Percentiles rank a stretch among this genome's conserved stretches.
Conservation (phyloP, 345 rosid species). For the Sonneratia alba region DNA sequence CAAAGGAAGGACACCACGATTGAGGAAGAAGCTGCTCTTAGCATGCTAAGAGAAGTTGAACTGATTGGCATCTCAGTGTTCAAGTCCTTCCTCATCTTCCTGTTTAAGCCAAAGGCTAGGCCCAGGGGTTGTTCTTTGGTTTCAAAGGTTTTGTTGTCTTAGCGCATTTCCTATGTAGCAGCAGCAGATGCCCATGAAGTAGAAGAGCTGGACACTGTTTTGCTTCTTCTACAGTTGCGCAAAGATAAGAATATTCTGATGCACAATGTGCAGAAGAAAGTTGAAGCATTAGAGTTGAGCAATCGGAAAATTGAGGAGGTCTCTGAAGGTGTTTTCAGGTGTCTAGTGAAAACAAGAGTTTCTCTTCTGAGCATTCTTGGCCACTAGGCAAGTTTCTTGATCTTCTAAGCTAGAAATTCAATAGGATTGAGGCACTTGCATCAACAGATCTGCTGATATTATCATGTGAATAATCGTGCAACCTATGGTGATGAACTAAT, state of each 20-base stretch:
- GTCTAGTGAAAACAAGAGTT: conserved; percentile 11
- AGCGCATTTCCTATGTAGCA: conserved; percentile 3
- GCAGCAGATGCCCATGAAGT: background rate
- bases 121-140: conserved; percentile 1
- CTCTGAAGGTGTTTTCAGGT: conserved; percentile 4
- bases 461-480: too few species aligned
- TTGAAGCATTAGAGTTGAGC: conserved; percentile 2
- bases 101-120: conserved; percentile 9
- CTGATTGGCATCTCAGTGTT: conserved; percentile 1
- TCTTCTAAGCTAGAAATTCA: background rate
- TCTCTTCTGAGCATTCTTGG: conserved; percentile 9
- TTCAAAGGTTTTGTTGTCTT: conserved; percentile 10
- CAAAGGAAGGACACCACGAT: background rate
- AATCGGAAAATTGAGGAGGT: conserved; percentile 4
- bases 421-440: background rate
- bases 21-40: background rate
- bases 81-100: conserved; percentile 5
- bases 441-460: conserved; percentile 1
- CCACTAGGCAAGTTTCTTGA: background rate
- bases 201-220: conserved; percentile 3
- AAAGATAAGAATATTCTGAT: background rate
- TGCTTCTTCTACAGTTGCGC: conserved; percentile 6
- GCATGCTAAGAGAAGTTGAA: conserved; percentile 11
- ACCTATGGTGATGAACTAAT: too few species aligned
- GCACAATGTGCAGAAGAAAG: conserved; percentile 1